Evolutionary conservation across 768 basidiomycete species (phyloP), one percentile per base, ranked within the genome.

Genomic region (Rhodosporidiobolus odoratus): DNA sequence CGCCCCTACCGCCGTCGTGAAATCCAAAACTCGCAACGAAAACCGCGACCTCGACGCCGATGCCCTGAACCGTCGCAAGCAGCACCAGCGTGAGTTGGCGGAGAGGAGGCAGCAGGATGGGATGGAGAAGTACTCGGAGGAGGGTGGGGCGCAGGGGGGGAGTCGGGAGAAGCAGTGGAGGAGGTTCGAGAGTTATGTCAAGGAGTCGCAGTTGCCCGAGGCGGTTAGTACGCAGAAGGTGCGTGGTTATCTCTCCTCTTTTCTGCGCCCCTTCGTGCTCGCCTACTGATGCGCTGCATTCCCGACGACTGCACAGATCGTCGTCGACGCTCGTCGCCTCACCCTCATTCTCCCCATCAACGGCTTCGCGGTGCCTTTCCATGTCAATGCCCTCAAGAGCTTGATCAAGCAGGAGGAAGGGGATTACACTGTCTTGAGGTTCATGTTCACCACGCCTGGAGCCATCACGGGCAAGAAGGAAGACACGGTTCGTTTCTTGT

Each of bases 371-470:
- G 93, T 95, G 0, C 93, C 95, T 0, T 97, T 95, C 83, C 96
- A 99, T 78, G 94, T 98, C 81, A 95, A 95, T 78, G 92, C 92
- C 2, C 92, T 99, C 73, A 98, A 99, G 82, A 98, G 95, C 78
- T 90, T 89, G 38, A 93, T 90, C 83, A 98, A 98, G 82, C 96
- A 86, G 73, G 95, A 99, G 72, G 96, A 98, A 80, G 91, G 90
- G 9, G 92, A 98, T 60, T 90, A 88, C 78, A 94, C 93, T 0
- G 92, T 91, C 76, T 84, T 99, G 63, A 87, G 96, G 3, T 92
- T 99, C 80, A 98, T 98, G 81, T 97, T 98, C 82, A 93, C 97
- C 79, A 96, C 95, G 0, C 96, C 96, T 17, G 96, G 96, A 58
- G 93, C 97, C 77, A 86, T 97, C 34, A 89, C 92, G 0, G 95